Conservation (phyloP, 108 stramenopile species). For the Halocafeteria seosinensis region DNA sequence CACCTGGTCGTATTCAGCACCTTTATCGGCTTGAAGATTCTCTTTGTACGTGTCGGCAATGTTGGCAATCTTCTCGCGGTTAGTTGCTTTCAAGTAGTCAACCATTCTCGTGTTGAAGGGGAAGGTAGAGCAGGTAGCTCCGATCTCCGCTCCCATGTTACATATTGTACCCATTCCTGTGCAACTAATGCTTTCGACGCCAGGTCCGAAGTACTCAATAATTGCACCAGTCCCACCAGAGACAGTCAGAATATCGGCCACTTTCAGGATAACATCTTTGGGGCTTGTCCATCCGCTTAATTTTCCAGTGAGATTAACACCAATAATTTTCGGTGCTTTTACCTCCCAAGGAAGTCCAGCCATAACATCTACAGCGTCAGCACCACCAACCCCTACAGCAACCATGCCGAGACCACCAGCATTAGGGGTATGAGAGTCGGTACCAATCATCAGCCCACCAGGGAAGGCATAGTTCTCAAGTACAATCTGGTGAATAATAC, state of each 20-base stretch:
- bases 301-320: constrained; percentile 28
- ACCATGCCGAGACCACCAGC: constrained; percentile 30
- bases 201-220: constrained; percentile 31
- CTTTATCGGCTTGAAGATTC: constrained; percentile 23
- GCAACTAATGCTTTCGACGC: constrained; percentile 27
- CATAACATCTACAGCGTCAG: constrained; percentile 33
- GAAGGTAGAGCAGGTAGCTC: constrained; percentile 30
- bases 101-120: constrained; percentile 21
- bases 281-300: constrained; percentile 27
- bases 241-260: constrained; percentile 30
- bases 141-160: constrained; percentile 37
- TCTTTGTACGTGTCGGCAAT: constrained; percentile 22
- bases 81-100: constrained; percentile 26
- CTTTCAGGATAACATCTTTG: constrained; percentile 33
- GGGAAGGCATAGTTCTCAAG: constrained; percentile 37
- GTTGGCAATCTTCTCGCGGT: constrained; percentile 17
- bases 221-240: constrained; percentile 32
- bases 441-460: constrained; percentile 30
- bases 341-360: constrained; percentile 33
- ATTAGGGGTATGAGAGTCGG: constrained; percentile 33
- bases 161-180: constrained; percentile 31
- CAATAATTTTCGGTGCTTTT: constrained; percentile 32
- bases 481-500: constrained; percentile 31
- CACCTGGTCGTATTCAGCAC: constrained; percentile 27
- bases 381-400: constrained; percentile 28